A percentile compares a stretch with the other conserved stretches of the same genome.
Conservation (phyloP, 1,284 basidiomycete genomes). For the Irpex sp. region DNA sequence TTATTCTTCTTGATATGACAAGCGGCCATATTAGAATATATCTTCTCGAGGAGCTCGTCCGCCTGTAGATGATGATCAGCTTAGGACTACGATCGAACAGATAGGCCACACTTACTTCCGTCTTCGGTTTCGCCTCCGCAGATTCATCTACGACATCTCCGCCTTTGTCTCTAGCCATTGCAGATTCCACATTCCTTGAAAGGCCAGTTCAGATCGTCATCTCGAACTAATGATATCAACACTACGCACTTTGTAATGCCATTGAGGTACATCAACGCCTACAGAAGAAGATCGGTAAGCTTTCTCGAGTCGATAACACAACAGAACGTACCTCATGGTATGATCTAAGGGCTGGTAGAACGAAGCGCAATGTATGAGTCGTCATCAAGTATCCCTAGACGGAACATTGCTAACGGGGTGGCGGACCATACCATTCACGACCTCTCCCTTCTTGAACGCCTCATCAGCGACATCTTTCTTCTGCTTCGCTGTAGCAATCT, state of each 20-base stretch:
- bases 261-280: slow-evolving; percentile 64
- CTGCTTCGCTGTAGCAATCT: slow-evolving; percentile 57
- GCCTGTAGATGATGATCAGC: slow-evolving; percentile 37
- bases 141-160: slow-evolving; percentile 17
- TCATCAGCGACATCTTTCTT: slow-evolving; percentile 74
- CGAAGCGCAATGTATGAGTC: background rate
- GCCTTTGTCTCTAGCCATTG: slow-evolving; percentile 10
- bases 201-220: background rate
- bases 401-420: background rate
- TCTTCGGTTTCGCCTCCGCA: slow-evolving; percentile 29
- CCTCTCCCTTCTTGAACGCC: slow-evolving; percentile 66
- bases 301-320: background rate
- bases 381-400: background rate
- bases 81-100: background rate
- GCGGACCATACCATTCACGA: slow-evolving; percentile 52
- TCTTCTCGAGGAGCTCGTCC: slow-evolving; percentile 72
- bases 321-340: slow-evolving; percentile 56
- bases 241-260: slow-evolving; percentile 66
- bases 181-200: slow-evolving; percentile 21
- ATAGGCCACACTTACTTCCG: slow-evolving; percentile 26
- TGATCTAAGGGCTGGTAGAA: slow-evolving; percentile 46
- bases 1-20: slow-evolving; percentile 75
- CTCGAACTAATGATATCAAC: background rate
- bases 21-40: slow-evolving; percentile 78
- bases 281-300: background rate